Conservation (phyloP, 139 green algal genomes). For the Chlorella sp. region DNA sequence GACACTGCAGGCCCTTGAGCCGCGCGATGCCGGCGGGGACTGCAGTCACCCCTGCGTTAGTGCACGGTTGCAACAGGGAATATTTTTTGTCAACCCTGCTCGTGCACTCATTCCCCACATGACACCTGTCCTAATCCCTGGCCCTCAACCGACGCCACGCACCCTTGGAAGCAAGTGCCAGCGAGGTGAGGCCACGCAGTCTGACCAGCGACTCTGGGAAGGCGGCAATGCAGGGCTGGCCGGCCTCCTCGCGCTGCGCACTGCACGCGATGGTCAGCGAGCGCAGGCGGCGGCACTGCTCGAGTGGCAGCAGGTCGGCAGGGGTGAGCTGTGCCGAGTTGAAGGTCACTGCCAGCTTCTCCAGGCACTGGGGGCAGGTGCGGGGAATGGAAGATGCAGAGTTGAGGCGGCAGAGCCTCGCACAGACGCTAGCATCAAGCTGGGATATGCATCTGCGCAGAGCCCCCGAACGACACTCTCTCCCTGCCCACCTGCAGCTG, state of each 20-base stretch:
- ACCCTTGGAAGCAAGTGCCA: slow-evolving; percentile 16
- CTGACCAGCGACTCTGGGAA: slow-evolving; percentile 19
- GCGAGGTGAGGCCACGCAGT: slow-evolving; percentile 11
- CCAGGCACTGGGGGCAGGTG: slow-evolving; percentile 16
- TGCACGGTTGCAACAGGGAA: too few species aligned
- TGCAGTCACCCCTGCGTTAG: slow-evolving; percentile 16
- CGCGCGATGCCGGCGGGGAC: slow-evolving; percentile 13
- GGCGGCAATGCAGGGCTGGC: background rate
- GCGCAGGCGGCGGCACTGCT: background rate
- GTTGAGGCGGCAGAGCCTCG: too few species aligned
- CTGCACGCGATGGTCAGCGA: background rate
- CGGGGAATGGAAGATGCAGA: too few species aligned
- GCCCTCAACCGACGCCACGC: background rate
- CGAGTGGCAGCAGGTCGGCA: slow-evolving; percentile 14
- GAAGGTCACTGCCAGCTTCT: slow-evolving; percentile 24
- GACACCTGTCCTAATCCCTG: background rate
- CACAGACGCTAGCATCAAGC: too few species aligned
- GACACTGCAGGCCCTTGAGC: slow-evolving; percentile 14
- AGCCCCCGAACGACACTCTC: too few species aligned
- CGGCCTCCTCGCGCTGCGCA: slow-evolving; percentile 19
- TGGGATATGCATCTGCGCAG: too few species aligned
- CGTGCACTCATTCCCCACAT: background rate
- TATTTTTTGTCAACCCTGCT: too few species aligned
- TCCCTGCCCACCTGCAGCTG: slow-evolving; percentile 13
- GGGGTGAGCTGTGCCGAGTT: background rate